Evolutionary conservation across 208 protist genomes (phyloP).

Genomic region (Eutreptiella sp.): DNA sequence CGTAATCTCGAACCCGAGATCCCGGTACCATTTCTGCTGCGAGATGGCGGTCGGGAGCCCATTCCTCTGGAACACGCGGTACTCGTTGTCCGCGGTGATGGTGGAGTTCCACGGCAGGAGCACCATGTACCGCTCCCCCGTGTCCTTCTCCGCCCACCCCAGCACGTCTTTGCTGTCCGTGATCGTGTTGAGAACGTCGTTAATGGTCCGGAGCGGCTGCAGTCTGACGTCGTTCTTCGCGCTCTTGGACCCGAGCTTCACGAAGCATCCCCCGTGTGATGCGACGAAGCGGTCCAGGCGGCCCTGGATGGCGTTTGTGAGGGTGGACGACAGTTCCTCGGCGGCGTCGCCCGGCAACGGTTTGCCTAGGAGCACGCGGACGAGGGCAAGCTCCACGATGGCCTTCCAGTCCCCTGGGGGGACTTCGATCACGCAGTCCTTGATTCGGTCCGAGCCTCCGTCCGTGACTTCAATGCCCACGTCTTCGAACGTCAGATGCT

Average conservation of each 20-base stretch:
- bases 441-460: too few relatives aligned
- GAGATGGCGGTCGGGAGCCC: constrained; percentile 7
- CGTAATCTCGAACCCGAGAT: neutral
- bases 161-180: constrained; percentile 15
- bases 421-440: too few relatives aligned
- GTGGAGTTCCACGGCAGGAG: constrained; percentile 12
- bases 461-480: too few relatives aligned
- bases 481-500: too few relatives aligned
- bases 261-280: neutral
- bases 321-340: constrained; percentile 2
- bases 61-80: constrained; percentile 14
- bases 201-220: neutral
- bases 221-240: constrained; percentile 23
- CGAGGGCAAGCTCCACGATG: neutral
- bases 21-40: constrained; percentile 17
- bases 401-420: neutral
- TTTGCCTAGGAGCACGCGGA: constrained; percentile 5
- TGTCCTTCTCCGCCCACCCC: neutral
- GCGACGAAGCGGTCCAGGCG: neutral
- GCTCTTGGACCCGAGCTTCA: neutral
- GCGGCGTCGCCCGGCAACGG: neutral
- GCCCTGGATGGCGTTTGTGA: neutral
- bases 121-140: neutral
- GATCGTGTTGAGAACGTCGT: constrained; percentile 1
- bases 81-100: constrained; percentile 20